A percentile compares a stretch with the other conserved stretches of the same genome.
phyloP scores from a whole-genome alignment of 371 early-diverging fungal genomes.

The Parasitella parasitica region DNA sequence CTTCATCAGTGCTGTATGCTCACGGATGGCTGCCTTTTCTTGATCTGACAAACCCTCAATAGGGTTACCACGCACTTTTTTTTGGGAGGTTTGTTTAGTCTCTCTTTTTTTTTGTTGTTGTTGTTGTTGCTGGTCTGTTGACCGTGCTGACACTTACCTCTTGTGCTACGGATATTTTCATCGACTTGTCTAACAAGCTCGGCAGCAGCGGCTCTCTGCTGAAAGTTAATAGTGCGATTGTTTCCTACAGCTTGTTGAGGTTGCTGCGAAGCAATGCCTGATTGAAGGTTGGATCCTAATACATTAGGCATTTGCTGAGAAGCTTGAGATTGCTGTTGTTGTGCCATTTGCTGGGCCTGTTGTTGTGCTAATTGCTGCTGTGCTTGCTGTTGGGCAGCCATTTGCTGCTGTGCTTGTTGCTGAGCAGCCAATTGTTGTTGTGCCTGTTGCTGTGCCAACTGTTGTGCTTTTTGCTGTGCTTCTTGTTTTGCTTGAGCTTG shows the following conservation, averaged over 20 bases:
- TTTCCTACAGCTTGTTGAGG: neutral
- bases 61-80: conserved; percentile 36
- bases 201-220: conserved; percentile 33
- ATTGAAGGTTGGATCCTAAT: neutral
- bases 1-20: conserved; percentile 39
- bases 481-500: conserved; percentile 6
- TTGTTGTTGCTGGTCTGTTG: neutral
- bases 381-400: neutral
- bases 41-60: conserved; percentile 47
- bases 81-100: neutral
- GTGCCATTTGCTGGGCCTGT: neutral
- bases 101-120: neutral
- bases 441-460: neutral
- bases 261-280: conserved; percentile 2
- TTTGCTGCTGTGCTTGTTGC: conserved; percentile 6
- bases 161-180: conserved; percentile 39
- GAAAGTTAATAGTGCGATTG: neutral
- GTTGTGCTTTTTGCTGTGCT: conserved; percentile 5
- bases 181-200: conserved; percentile 49
- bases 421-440: conserved; percentile 13
- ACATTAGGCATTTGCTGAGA: conserved; percentile 3
- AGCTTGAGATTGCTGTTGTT: neutral
- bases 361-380: neutral
- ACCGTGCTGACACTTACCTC: conserved; percentile 31
- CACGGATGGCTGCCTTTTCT: conserved; percentile 52